Conservation (phyloP, 768 basidiomycete genomes). For the Suillus subaureus region DNA sequence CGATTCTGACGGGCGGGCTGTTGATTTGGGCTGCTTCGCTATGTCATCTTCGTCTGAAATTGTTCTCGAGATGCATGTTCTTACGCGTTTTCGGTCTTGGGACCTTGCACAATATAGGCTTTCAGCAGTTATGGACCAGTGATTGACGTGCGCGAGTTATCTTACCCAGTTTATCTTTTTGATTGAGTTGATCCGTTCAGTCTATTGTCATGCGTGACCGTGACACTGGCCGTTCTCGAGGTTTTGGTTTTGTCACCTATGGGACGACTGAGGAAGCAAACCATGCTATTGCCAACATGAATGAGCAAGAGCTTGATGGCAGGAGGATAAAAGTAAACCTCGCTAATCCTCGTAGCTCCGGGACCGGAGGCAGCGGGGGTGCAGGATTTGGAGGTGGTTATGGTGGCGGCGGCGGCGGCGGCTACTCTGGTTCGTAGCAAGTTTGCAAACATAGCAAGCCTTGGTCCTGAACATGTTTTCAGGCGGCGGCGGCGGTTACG, state of each 20-base stretch:
- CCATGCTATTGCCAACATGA: conserved; percentile 71
- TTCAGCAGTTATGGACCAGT: conserved; percentile 83
- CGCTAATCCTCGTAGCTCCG: conserved; percentile 67
- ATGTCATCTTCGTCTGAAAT: conserved; percentile 48
- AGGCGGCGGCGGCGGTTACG: conserved; percentile 30
- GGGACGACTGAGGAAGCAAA: conserved; percentile 64
- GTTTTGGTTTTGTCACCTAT: conserved; percentile 95
- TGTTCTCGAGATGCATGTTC: conserved; percentile 36
- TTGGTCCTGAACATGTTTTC: conserved; percentile 21
- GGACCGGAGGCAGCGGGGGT: conserved; percentile 48
- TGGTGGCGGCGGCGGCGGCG: conserved; percentile 31
- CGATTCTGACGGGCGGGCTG: conserved; percentile 13
- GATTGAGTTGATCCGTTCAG: conserved; percentile 49
- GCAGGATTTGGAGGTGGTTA: conserved; percentile 31
- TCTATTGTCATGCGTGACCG: conserved; percentile 99
- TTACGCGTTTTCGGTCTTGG: conserved; percentile 25
- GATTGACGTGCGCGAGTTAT: conserved; percentile 82
- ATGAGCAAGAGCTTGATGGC: conserved; percentile 94
- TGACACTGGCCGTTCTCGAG: conserved; percentile 95
- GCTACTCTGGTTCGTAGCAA: conserved; percentile 30
- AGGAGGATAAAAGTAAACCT: conserved; percentile 89
- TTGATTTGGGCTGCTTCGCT: conserved; percentile 34
- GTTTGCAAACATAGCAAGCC: neutral
- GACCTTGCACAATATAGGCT: conserved; percentile 53
- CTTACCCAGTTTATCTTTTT: conserved; percentile 17